Percentiles rank a stretch among this genome's conserved stretches.
These are phyloP conservation scores for Starmerella bombicola DNA, from an alignment of 805 yeast genomes.

Conservation along the genomic window DNA sequence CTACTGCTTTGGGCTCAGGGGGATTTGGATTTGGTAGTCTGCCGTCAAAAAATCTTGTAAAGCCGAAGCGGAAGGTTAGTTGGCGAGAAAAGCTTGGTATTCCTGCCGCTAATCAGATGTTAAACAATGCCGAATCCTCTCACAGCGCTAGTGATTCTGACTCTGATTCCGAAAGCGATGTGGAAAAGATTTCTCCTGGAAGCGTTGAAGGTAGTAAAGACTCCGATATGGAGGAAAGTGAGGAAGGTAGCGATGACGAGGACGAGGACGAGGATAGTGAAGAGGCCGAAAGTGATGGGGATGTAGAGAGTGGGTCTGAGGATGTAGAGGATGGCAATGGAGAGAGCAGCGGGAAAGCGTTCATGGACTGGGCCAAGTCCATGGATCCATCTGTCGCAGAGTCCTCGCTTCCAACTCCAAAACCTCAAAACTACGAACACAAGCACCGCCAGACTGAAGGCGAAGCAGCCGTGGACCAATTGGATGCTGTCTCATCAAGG, in stretches of 20 bases:
- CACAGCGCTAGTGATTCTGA: slow-evolving; percentile 22
- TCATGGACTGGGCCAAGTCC: slow-evolving; percentile 83
- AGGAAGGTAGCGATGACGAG: slow-evolving; percentile 39
- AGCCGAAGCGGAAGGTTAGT: slow-evolving; percentile 12
- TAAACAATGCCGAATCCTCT: slow-evolving; percentile 1
- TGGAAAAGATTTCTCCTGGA: slow-evolving; percentile 29
- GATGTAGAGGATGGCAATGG: slow-evolving; percentile 27
- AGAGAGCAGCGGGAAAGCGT: slow-evolving; percentile 43
- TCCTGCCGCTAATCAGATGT: slow-evolving; percentile 15
- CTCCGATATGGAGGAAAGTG: slow-evolving; percentile 33
- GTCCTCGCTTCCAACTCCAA: slow-evolving; percentile 46
- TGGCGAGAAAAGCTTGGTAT: slow-evolving; percentile 23
- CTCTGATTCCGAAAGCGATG: slow-evolving; percentile 38
- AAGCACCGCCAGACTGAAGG: slow-evolving; percentile 59
- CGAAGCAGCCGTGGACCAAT: slow-evolving; percentile 65
- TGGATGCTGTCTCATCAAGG: slow-evolving; percentile 37
- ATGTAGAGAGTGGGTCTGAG: slow-evolving; percentile 20
- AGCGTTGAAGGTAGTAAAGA: slow-evolving; percentile 39
- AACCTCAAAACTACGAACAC: slow-evolving; percentile 38
- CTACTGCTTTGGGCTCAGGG: slow-evolving; percentile 39
- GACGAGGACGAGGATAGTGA: slow-evolving; percentile 23
- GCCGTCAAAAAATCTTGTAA: slow-evolving; percentile 32
- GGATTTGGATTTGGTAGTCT: slow-evolving; percentile 23
- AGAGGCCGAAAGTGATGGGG: slow-evolving; percentile 9
- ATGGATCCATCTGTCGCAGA: slow-evolving; percentile 41